These are phyloP conservation scores for Capsicum baccatum DNA, from an alignment of 257 asterid species.

Conservation along the genomic window DNA sequence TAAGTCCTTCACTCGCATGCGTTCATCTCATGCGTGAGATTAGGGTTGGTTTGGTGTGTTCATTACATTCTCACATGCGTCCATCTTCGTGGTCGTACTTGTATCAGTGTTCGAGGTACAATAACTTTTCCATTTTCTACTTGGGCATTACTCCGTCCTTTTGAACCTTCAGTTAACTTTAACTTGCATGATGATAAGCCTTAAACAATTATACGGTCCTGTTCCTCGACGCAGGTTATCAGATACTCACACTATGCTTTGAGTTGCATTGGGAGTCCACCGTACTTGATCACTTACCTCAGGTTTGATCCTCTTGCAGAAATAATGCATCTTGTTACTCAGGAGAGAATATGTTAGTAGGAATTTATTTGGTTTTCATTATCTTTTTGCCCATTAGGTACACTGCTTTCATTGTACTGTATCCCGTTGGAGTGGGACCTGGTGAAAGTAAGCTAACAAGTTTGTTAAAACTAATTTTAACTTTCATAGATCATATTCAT, in stretches of 20 bases:
- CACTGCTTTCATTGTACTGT: slow-evolving; percentile 84
- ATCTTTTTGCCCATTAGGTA: slow-evolving; percentile 56
- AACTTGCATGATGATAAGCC: slow-evolving; percentile 2
- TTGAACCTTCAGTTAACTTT: not conserved
- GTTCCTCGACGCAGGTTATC: slow-evolving; percentile 57
- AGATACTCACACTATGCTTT: slow-evolving; percentile 82
- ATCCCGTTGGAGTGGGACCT: slow-evolving; percentile 80
- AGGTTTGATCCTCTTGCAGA: slow-evolving; percentile 52
- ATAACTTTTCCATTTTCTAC: not conserved
- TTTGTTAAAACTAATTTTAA: not conserved
- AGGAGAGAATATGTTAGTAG: slow-evolving; percentile 3
- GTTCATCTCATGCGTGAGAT: too few species aligned
- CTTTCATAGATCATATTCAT: not conserved
- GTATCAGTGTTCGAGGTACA: not conserved
- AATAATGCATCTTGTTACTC: not conserved
- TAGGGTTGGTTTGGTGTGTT: too few species aligned
- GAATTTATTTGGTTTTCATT: slow-evolving; percentile 23
- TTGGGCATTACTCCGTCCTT: not conserved
- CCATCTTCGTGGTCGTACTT: too few species aligned
- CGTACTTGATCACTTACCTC: slow-evolving; percentile 68
- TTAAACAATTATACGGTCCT: not conserved
- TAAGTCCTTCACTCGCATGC: too few species aligned
- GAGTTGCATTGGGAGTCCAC: slow-evolving; percentile 62
- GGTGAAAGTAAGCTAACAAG: slow-evolving; percentile 84
- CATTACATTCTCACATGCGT: too few species aligned